Evolutionary conservation across 345 rosid species (phyloP).

Genomic region (Leavenworthia alabamica): DNA sequence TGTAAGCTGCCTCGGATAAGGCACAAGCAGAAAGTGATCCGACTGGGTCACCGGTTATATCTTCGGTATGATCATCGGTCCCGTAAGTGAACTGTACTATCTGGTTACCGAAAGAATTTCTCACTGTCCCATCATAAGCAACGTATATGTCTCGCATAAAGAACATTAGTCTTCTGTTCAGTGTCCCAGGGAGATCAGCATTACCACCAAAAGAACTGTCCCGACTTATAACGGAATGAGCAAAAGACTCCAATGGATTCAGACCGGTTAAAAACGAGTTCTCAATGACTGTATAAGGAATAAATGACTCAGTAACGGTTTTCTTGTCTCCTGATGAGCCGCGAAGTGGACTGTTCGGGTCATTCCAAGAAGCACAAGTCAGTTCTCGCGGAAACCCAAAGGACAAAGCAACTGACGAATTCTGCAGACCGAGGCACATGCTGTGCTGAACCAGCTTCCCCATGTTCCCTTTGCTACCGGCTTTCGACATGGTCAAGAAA

Average conservation of each 20-base stretch:
- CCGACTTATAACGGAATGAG: conserved; percentile 76
- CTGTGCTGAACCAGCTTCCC: conserved; percentile 79
- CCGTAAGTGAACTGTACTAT: conserved; percentile 65
- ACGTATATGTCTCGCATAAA: conserved; percentile 71
- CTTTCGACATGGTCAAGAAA: conserved; percentile 66
- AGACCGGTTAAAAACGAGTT: conserved; percentile 67
- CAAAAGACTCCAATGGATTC: conserved; percentile 78
- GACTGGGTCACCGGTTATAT: conserved; percentile 58
- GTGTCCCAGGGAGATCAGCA: conserved; percentile 93
- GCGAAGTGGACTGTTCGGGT: conserved; percentile 28
- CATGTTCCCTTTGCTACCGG: conserved; percentile 92
- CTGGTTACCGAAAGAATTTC: conserved; percentile 73
- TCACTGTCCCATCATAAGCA: conserved; percentile 86
- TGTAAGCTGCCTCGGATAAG: conserved; percentile 86
- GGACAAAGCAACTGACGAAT: conserved; percentile 70
- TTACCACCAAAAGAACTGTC: conserved; percentile 84
- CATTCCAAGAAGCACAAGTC: conserved; percentile 63
- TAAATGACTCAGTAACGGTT: conserved; percentile 38
- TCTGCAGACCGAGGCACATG: conserved; percentile 83
- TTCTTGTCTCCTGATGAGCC: conserved; percentile 15
- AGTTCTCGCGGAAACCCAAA: conserved; percentile 70
- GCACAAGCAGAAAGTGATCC: conserved; percentile 87
- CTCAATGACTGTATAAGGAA: conserved; percentile 70
- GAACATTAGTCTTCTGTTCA: conserved; percentile 73
- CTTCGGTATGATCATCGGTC: conserved; percentile 28